These are phyloP conservation scores for Begonia loranthoides DNA, from an alignment of 306 rosid genomes.

Conservation along the genomic window DNA sequence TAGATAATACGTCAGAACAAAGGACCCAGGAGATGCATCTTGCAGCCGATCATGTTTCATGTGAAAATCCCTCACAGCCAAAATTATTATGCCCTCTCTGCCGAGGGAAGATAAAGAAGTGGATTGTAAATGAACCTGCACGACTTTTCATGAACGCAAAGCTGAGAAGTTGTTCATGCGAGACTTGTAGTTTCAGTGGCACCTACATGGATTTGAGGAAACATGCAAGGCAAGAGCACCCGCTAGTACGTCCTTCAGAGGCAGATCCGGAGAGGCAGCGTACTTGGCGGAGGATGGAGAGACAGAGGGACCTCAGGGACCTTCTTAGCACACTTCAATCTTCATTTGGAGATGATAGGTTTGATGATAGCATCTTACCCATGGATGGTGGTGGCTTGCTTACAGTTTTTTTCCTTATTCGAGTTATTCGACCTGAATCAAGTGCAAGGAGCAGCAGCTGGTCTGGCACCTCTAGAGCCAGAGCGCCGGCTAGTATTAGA, in stretches of 20 bases:
- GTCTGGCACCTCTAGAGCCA: too few species aligned
- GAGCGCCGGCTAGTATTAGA: slow-evolving; percentile 60
- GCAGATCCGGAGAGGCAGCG: slow-evolving; percentile 90
- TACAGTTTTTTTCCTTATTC: slow-evolving; percentile 73
- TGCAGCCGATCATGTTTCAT: slow-evolving; percentile 30
- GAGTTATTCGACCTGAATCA: slow-evolving; percentile 57
- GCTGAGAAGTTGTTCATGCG: slow-evolving; percentile 81
- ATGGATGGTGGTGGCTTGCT: slow-evolving; percentile 76
- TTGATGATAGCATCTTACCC: slow-evolving; percentile 53
- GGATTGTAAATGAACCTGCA: slow-evolving; percentile 75
- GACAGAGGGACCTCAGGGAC: slow-evolving; percentile 93
- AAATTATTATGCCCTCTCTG: slow-evolving; percentile 87
- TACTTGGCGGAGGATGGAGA: slow-evolving; percentile 82
- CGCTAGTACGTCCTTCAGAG: slow-evolving; percentile 75
- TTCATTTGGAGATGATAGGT: slow-evolving; percentile 68
- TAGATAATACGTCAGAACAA: slow-evolving; percentile 31
- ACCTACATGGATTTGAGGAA: slow-evolving; percentile 78
- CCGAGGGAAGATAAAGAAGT: slow-evolving; percentile 75
- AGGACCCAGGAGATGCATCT: slow-evolving; percentile 34
- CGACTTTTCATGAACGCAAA: slow-evolving; percentile 87
- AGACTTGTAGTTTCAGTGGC: slow-evolving; percentile 67
- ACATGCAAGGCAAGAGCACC: slow-evolving; percentile 92
- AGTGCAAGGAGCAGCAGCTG: slow-evolving; percentile 38
- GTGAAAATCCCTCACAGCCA: slow-evolving; percentile 41
- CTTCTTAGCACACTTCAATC: slow-evolving; percentile 82